phyloP scores from a whole-genome alignment of 2,329 filamentous ascomycete species.

The Alternaria viburni region DNA sequence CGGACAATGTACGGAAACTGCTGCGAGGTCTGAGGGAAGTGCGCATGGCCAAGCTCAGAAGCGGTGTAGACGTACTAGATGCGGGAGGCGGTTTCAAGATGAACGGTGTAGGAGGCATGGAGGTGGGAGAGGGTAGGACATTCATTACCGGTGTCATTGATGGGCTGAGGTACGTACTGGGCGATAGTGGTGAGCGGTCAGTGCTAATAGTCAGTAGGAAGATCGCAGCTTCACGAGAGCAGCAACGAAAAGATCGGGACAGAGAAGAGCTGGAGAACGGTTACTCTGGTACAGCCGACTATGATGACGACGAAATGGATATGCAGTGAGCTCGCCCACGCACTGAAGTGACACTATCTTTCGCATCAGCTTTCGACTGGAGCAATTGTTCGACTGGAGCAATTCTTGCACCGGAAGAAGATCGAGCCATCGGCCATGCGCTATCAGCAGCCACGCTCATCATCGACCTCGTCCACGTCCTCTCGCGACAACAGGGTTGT shows the following conservation, averaged over 20 bases:
- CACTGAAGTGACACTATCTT: not conserved
- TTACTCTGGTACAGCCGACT: constrained; percentile 62
- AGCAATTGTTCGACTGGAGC: not conserved
- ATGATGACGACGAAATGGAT: constrained; percentile 61
- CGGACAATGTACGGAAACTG: constrained; percentile 75
- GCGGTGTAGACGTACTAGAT: constrained; percentile 74
- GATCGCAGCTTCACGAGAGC: constrained; percentile 81
- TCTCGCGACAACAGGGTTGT: not conserved
- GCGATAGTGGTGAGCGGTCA: too few species aligned
- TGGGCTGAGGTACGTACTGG: constrained; percentile 65
- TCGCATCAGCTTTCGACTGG: not conserved
- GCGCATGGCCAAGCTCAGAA: constrained; percentile 84
- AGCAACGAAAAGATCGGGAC: constrained; percentile 76
- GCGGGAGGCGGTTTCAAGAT: constrained; percentile 73
- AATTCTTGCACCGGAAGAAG: not conserved
- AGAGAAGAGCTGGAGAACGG: constrained; percentile 67
- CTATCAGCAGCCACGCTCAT: not conserved
- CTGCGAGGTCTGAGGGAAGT: constrained; percentile 86
- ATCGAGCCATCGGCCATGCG: not conserved
- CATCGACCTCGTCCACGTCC: not conserved
- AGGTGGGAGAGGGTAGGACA: constrained; percentile 83
- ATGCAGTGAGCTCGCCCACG: constrained; percentile 33
- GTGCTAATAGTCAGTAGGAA: constrained; percentile 58
- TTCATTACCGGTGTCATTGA: constrained; percentile 89
- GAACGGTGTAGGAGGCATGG: constrained; percentile 89